Conservation (phyloP, 1,284 basidiomycete species). For the Termitomyces sp. region DNA sequence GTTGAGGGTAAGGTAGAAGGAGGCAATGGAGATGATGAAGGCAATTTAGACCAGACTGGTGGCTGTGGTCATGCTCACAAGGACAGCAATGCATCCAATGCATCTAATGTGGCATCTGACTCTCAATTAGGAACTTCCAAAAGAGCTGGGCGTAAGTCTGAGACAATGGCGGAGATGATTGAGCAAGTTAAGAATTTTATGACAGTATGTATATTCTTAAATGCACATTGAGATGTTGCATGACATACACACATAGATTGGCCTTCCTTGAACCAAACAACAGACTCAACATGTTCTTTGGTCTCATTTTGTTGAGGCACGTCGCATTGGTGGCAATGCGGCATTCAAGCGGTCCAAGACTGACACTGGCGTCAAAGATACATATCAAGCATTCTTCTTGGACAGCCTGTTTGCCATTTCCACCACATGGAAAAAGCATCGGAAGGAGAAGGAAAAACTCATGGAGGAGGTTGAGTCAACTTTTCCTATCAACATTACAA, state of each 20-base stretch:
- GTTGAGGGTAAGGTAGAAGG: slow-evolving; percentile 22
- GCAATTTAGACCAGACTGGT: too few species aligned
- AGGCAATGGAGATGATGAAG: too few species aligned
- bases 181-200: slow-evolving; percentile 16
- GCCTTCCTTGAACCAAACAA: slow-evolving; percentile 12
- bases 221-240: too few species aligned
- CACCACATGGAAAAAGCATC: not conserved
- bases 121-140: too few species aligned
- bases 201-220: too few species aligned
- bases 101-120: too few species aligned
- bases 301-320: slow-evolving; percentile 17
- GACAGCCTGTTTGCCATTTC: slow-evolving; percentile 8
- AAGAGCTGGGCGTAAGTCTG: too few species aligned
- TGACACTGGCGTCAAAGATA: slow-evolving; percentile 27
- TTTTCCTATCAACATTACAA: slow-evolving; percentile 16
- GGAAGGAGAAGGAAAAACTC: not conserved
- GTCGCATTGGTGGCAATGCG: slow-evolving; percentile 14
- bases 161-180: slow-evolving; percentile 6
- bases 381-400: slow-evolving; percentile 22
- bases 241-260: slow-evolving; percentile 19
- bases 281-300: slow-evolving; percentile 19
- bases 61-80: too few species aligned
- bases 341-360: slow-evolving; percentile 20
- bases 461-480: slow-evolving; percentile 10
- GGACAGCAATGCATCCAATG: too few species aligned